Evolutionary conservation across 2,329 filamentous ascomycete species (phyloP).

Genomic region (Biscogniauxia sp.): DNA sequence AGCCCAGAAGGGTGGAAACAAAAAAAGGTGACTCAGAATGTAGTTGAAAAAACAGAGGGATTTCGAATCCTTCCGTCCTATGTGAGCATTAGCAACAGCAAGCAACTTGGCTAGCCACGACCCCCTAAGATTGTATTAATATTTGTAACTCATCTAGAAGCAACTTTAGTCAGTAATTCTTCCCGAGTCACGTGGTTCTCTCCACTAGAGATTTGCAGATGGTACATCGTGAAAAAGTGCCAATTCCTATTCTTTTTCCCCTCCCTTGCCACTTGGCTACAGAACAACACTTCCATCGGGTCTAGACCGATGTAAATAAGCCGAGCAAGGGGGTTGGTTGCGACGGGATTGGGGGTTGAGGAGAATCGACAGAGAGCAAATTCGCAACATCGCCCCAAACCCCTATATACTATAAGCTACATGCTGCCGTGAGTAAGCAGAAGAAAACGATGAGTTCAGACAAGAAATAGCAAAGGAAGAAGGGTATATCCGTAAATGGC

Average conservation of each 20-base stretch:
- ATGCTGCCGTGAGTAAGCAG: constrained; percentile 5
- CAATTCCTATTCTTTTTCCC: constrained; percentile 15
- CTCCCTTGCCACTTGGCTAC: constrained; percentile 31
- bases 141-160: not conserved
- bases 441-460: constrained; percentile 1
- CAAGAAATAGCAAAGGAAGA: constrained; percentile 10
- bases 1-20: not conserved
- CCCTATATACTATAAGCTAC: constrained; percentile 25
- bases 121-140: no score
- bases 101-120: not conserved
- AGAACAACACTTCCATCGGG: constrained; percentile 9
- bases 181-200: constrained; percentile 1
- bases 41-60: no score
- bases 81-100: not conserved
- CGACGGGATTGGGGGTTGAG: not conserved
- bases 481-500: constrained; percentile 21
- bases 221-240: constrained; percentile 7
- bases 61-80: not conserved
- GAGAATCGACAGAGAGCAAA: constrained; percentile 8
- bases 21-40: no score
- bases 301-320: constrained; percentile 9
- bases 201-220: constrained; percentile 13
- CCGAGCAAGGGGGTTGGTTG: constrained; percentile 21
- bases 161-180: not conserved
- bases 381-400: constrained; percentile 7